Evolutionary conservation across 2,329 filamentous ascomycete genomes (phyloP), one percentile per base, ranked within the genome.

Genomic region (Sporothrix brasiliensis): DNA sequence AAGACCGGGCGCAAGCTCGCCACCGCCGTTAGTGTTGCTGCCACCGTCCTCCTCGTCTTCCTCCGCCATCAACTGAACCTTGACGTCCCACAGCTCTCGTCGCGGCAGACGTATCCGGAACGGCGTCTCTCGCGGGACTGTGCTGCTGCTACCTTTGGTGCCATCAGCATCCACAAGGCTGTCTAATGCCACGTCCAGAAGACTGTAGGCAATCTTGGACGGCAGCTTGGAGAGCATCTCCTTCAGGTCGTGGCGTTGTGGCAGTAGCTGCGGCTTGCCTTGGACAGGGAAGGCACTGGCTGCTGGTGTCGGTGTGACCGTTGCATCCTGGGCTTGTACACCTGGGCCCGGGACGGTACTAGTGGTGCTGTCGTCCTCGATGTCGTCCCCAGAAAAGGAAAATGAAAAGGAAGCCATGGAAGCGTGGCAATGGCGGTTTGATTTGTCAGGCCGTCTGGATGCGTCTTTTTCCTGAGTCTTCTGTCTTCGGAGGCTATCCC

Each of bases 21-120:
- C 34, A 24, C 74, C 73, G 19, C 82, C 79, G 16, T 77, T 47
- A 19, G 41, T 72, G 54, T 79, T 79, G 39, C 78, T 76, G 50
- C 78, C 77, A 60, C 80, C 81, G 56, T 87, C 87, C 76, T 89
- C 88, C 63, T 80, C 81, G 53, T 86, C 87, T 52, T 88, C 88
- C 77, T 90, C 88, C 30, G 91, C 91, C 89, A 94, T 93, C 71
- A 95, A 82, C 81, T 95, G 92, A 50, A 93, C 85, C 47, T 91
- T 86, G 52, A 94, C 89, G 77, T 95, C 92, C 87, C 92, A 94
- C 60, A 95, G 83, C 78, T 94, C 92, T 71, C 92, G 87, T 52
- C 92, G 87, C 0, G 91, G 91, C 9, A 95, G 82, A 50, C 79
- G 79, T 11, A 90, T 77, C 27, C 39, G 39, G 39, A 24, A 61